A percentile compares a stretch with the other conserved stretches of the same genome.
These are phyloP conservation scores for Sclerotinia spermophila DNA, from an alignment of 2,329 filamentous ascomycete species.

Conservation along the genomic window DNA sequence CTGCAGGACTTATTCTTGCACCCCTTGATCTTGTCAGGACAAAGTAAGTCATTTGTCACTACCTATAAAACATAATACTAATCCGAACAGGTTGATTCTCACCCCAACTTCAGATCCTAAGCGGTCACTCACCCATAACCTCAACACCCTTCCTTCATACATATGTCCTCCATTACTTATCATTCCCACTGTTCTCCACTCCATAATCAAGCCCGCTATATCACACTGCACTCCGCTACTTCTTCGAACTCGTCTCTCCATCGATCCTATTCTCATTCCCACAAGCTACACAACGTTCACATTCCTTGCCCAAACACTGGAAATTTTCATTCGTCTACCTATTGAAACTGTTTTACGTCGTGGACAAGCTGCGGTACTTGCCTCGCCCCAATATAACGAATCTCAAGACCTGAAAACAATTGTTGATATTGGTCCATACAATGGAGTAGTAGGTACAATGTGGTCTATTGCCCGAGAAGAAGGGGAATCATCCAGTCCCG, in stretches of 20 bases:
- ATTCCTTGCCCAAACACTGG: slow-evolving; percentile 74
- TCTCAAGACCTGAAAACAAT: slow-evolving; percentile 54
- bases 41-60: slow-evolving; percentile 39
- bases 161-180: slow-evolving; percentile 67
- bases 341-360: slow-evolving; percentile 88
- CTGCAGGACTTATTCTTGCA: slow-evolving; percentile 76
- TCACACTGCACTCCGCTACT: slow-evolving; percentile 79
- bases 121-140: slow-evolving; percentile 66
- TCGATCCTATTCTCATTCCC: slow-evolving; percentile 79
- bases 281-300: slow-evolving; percentile 77
- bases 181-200: slow-evolving; percentile 82
- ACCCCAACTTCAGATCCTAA: slow-evolving; percentile 75
- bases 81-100: slow-evolving; percentile 65
- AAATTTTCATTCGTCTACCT: slow-evolving; percentile 82
- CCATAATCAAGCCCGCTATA: slow-evolving; percentile 77
- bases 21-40: slow-evolving; percentile 90
- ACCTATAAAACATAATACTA: slow-evolving; percentile 25
- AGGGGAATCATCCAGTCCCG: slow-evolving; percentile 53
- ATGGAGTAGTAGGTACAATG: slow-evolving; percentile 87
- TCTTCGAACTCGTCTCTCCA: slow-evolving; percentile 76
- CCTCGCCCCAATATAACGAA: slow-evolving; percentile 29
- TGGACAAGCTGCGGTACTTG: slow-evolving; percentile 73
- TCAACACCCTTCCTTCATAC: slow-evolving; percentile 76
- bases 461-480: slow-evolving; percentile 83
- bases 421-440: slow-evolving; percentile 74